A percentile compares a stretch with the other conserved stretches of the same genome.
Conservation (phyloP, 1,284 basidiomycete species). For the Golubevia sp. region DNA sequence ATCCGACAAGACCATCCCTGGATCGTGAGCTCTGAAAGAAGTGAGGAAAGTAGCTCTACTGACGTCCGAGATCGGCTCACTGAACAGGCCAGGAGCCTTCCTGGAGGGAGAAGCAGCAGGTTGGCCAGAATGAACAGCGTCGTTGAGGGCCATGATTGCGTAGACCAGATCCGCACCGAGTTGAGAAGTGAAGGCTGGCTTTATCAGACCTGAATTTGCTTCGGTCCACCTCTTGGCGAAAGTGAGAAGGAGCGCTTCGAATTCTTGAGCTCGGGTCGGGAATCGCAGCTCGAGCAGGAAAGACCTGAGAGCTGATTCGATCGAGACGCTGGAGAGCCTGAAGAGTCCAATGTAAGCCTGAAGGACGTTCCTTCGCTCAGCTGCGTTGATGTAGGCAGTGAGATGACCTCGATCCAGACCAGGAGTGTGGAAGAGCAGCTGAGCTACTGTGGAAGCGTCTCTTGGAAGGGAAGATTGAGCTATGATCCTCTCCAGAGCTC, state of each 20-base stretch:
- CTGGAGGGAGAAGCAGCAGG: conserved; percentile 10
- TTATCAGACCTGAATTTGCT: conserved; percentile 68
- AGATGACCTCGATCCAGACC: conserved; percentile 83
- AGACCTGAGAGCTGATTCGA: conserved; percentile 85
- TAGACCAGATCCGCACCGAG: conserved; percentile 69
- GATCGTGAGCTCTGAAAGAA: conserved; percentile 40
- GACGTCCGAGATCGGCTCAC: conserved; percentile 18
- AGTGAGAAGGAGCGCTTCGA: conserved; percentile 70
- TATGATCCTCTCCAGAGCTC: conserved; percentile 67
- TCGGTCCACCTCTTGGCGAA: conserved; percentile 88
- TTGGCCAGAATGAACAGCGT: conserved; percentile 38
- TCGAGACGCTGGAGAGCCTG: conserved; percentile 77
- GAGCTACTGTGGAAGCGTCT: conserved; percentile 70
- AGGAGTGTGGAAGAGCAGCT: conserved; percentile 79
- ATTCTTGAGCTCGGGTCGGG: conserved; percentile 72
- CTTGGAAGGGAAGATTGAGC: conserved; percentile 20
- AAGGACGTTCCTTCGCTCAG: conserved; percentile 74
- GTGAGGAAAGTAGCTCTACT: conserved; percentile 30
- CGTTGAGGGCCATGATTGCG: conserved; percentile 84
- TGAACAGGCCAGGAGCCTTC: conserved; percentile 30
- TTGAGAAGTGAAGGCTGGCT: conserved; percentile 58
- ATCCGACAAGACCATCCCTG: conserved; percentile 30
- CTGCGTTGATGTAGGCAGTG: conserved; percentile 76
- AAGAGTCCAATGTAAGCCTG: conserved; percentile 85
- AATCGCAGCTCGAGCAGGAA: conserved; percentile 77